These are phyloP conservation scores for Trypanosoma mega DNA, from an alignment of 208 protist species.

Conservation along the genomic window DNA sequence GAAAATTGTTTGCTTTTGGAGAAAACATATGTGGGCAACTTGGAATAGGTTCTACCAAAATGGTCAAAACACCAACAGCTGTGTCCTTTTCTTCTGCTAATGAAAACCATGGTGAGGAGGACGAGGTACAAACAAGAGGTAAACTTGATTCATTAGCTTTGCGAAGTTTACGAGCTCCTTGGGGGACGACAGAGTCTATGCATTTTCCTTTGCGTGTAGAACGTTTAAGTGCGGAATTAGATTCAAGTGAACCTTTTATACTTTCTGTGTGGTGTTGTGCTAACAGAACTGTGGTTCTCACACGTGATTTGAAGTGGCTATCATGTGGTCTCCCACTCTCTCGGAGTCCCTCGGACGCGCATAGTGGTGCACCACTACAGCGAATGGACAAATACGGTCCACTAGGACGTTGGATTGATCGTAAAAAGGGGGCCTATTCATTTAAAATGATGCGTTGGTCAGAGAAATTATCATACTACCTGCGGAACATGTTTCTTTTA, in stretches of 20 bases:
- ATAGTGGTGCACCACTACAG: background rate
- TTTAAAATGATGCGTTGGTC: conserved; percentile 46
- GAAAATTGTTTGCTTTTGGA: conserved; percentile 76
- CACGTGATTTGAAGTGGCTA: conserved; percentile 35
- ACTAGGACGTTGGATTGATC: conserved; percentile 39
- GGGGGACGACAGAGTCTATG: conserved; percentile 56
- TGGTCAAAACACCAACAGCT: conserved; percentile 34
- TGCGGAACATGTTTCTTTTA: conserved; percentile 11
- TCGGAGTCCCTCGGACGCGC: conserved; percentile 8
- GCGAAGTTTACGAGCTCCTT: conserved; percentile 52
- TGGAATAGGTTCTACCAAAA: conserved; percentile 61
- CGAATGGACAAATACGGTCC: conserved; percentile 40
- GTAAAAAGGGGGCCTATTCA: conserved; percentile 7
- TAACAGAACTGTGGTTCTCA: conserved; percentile 32
- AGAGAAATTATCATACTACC: conserved; percentile 21
- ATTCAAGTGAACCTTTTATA: conserved; percentile 22
- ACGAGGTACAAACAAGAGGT: background rate
- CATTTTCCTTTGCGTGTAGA: conserved; percentile 69
- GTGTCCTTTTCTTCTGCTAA: conserved; percentile 24
- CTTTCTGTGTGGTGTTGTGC: conserved; percentile 27
- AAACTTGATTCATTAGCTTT: conserved; percentile 53
- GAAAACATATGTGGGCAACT: conserved; percentile 81
- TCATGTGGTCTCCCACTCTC: conserved; percentile 30
- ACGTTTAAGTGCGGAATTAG: conserved; percentile 51
- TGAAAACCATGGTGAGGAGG: background rate